Evolutionary conservation across 257 asterid genomes (phyloP).

Genomic region (Primulina eburnea): DNA sequence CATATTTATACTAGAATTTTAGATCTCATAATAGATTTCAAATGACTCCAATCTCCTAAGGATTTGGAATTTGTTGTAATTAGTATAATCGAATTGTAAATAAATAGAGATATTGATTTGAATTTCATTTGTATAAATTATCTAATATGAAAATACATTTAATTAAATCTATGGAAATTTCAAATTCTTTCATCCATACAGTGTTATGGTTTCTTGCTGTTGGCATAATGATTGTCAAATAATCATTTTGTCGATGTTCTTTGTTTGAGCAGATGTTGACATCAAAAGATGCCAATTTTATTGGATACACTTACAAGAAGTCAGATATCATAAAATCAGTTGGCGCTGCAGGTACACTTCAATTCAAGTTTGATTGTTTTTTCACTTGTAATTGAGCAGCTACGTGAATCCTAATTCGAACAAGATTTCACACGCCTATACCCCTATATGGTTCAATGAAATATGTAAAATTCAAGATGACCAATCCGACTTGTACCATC

Average conservation of each 20-base stretch:
- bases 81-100: no score
- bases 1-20: no score
- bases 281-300: conserved; percentile 88
- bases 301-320: conserved; percentile 95
- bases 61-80: no score
- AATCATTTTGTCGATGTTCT: conserved; percentile 7
- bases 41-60: no score
- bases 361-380: not conserved
- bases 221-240: conserved; percentile 1
- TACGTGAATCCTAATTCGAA: not conserved
- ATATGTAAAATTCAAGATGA: no score
- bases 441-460: not conserved
- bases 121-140: no score
- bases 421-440: not conserved
- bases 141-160: no score
- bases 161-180: no score
- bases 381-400: not conserved
- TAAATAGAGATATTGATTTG: no score
- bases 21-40: no score
- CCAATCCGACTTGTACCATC: not conserved
- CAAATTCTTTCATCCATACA: no score
- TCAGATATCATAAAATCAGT: conserved; percentile 77
- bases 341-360: conserved; percentile 63
- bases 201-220: not conserved
- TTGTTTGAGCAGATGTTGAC: conserved; percentile 73